phyloP scores from a whole-genome alignment of 176 grass and related monocot species.

The Leersia perrieri region DNA sequence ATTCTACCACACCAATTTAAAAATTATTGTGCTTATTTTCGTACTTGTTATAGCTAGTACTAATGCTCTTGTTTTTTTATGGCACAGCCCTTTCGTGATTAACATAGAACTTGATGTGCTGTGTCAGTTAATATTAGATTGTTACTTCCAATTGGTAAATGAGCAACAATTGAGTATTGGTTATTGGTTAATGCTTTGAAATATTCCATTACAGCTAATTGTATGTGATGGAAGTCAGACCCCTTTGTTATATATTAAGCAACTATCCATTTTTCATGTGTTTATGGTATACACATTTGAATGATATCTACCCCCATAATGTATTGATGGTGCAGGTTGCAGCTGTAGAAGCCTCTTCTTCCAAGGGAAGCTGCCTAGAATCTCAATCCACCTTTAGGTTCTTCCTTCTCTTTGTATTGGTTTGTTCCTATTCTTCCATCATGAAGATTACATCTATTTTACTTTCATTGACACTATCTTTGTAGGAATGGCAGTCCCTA shows the following conservation, averaged over 20 bases:
- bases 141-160: neutral
- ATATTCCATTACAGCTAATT: neutral
- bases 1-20: neutral
- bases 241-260: neutral
- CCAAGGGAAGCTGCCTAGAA: slow-evolving; percentile 26
- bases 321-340: slow-evolving; percentile 41
- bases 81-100: neutral
- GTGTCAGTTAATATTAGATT: neutral
- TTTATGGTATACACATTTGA: slow-evolving; percentile 18
- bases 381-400: slow-evolving; percentile 44
- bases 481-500: slow-evolving; percentile 26
- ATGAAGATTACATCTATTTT: neutral
- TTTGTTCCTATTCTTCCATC: neutral
- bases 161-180: neutral
- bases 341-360: slow-evolving; percentile 1
- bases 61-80: neutral
- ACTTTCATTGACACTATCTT: slow-evolving; percentile 7
- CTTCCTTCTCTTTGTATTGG: neutral
- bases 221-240: neutral
- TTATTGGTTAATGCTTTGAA: neutral
- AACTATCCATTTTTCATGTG: slow-evolving; percentile 17
- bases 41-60: neutral
- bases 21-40: slow-evolving; percentile 20
- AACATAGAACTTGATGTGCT: neutral
- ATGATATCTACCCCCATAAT: neutral